phyloP scores from a whole-genome alignment of 768 basidiomycete species.

The Strobilomyces confusus region DNA sequence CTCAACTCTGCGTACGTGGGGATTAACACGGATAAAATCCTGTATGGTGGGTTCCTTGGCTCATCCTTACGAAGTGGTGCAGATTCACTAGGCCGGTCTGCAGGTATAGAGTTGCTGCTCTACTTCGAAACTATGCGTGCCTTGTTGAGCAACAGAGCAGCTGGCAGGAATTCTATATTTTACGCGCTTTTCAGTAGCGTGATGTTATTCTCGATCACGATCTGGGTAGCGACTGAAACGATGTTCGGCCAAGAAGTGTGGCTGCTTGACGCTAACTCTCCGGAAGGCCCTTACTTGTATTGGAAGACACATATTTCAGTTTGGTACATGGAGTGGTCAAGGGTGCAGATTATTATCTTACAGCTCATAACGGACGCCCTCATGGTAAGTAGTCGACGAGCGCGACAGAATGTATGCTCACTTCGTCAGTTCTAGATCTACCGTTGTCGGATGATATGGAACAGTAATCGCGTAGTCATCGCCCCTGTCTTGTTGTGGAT shows the following conservation, averaged over 20 bases:
- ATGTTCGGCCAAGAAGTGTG: not conserved
- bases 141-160: slow-evolving; percentile 5
- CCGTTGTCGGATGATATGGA: not conserved
- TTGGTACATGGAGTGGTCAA: slow-evolving; percentile 28
- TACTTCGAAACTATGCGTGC: slow-evolving; percentile 21
- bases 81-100: not conserved
- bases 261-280: not conserved
- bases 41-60: slow-evolving; percentile 17
- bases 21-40: slow-evolving; percentile 14
- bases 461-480: not conserved
- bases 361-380: slow-evolving; percentile 12
- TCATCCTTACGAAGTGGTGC: not conserved
- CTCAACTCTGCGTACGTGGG: slow-evolving; percentile 17
- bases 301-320: not conserved
- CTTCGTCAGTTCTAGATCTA: slow-evolving; percentile 27
- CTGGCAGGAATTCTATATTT: not conserved
- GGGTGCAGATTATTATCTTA: not conserved
- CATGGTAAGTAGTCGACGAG: slow-evolving; percentile 1
- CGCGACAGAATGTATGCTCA: not conserved
- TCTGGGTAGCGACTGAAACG: slow-evolving; percentile 23
- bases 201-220: slow-evolving; percentile 28
- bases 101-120: slow-evolving; percentile 22
- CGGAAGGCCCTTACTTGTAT: not conserved
- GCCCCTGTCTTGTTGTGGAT: not conserved
- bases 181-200: slow-evolving; percentile 10